A percentile compares a stretch with the other conserved stretches of the same genome.
phyloP scores from a whole-genome alignment of 805 yeast genomes.

The Ogataea philodendri region DNA sequence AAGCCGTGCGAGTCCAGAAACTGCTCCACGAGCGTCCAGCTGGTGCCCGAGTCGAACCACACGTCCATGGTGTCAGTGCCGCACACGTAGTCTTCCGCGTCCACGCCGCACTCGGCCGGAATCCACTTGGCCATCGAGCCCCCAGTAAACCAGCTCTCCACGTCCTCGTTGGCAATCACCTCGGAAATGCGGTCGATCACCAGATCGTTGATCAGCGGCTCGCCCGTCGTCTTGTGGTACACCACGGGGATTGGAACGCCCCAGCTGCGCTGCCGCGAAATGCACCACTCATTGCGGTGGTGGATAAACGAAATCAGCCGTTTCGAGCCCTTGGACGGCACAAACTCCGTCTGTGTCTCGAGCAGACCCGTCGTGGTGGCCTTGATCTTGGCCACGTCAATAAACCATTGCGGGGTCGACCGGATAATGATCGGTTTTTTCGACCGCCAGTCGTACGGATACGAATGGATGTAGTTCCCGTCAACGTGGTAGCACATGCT shows the following conservation, averaged over 20 bases:
- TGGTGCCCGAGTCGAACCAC: slow-evolving; percentile 97
- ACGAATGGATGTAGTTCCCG: slow-evolving; percentile 66
- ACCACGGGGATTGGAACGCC: slow-evolving; percentile 97
- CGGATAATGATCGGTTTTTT: slow-evolving; percentile 93
- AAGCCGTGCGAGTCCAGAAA: slow-evolving; percentile 38
- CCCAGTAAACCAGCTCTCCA: slow-evolving; percentile 72
- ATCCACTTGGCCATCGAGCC: slow-evolving; percentile 64
- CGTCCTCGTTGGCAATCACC: slow-evolving; percentile 57
- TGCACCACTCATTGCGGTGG: slow-evolving; percentile 94
- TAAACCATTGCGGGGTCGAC: slow-evolving; percentile 97
- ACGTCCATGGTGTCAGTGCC: slow-evolving; percentile 96
- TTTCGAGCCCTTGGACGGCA: slow-evolving; percentile 69
- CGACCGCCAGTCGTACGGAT: slow-evolving; percentile 97
- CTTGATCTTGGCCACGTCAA: slow-evolving; percentile 76
- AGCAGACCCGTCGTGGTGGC: slow-evolving; percentile 58
- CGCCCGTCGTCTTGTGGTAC: slow-evolving; percentile 58
- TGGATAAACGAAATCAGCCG: slow-evolving; percentile 70
- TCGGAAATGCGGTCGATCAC: slow-evolving; percentile 57
- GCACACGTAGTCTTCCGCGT: slow-evolving; percentile 49
- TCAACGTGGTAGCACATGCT: slow-evolving; percentile 50
- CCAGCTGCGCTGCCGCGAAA: slow-evolving; percentile 94
- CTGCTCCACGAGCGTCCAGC: slow-evolving; percentile 67
- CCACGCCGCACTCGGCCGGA: slow-evolving; percentile 48
- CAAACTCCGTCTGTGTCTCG: slow-evolving; percentile 55
- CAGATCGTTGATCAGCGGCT: slow-evolving; percentile 56